Percentiles rank a stretch among this genome's conserved stretches.
These are phyloP conservation scores for Ambrosia artemisiifolia DNA, from an alignment of 129 eudicot species.

Conservation along the genomic window DNA sequence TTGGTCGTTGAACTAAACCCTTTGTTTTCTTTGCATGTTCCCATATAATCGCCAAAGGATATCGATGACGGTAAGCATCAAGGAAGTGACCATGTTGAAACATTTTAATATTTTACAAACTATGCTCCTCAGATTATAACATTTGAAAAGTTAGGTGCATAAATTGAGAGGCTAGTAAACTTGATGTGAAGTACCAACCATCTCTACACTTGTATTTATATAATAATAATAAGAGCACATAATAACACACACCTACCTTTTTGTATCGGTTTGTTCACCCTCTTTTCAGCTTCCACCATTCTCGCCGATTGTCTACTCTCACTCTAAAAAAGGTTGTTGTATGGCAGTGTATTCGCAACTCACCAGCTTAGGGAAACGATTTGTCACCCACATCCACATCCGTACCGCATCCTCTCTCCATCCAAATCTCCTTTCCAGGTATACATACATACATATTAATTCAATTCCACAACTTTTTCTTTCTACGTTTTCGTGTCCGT, in stretches of 20 bases:
- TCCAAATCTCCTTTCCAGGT: slow-evolving; percentile 42
- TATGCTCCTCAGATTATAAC: background rate
- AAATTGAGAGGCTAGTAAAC: background rate
- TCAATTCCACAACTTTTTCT: background rate
- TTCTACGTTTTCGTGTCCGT: too few species aligned
- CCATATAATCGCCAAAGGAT: background rate
- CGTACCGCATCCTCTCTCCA: slow-evolving; percentile 31
- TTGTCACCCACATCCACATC: slow-evolving; percentile 67
- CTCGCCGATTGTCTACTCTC: slow-evolving; percentile 4
- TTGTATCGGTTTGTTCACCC: background rate
- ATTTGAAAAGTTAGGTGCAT: background rate
- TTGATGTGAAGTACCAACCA: background rate
- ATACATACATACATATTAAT: too few species aligned
- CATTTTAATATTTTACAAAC: background rate
- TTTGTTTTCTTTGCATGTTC: background rate
- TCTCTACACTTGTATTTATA: background rate
- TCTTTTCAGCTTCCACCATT: slow-evolving; percentile 6
- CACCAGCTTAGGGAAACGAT: slow-evolving; percentile 47
- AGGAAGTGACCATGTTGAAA: slow-evolving; percentile 31
- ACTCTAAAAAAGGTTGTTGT: slow-evolving; percentile 31
- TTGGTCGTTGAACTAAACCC: too few species aligned
- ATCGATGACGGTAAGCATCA: too few species aligned
- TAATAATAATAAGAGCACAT: background rate
- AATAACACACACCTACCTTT: background rate
- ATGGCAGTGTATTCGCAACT: slow-evolving; percentile 64